Evolutionary conservation across 768 basidiomycete genomes (phyloP).

Genomic region (Pleurotus eryngii): DNA sequence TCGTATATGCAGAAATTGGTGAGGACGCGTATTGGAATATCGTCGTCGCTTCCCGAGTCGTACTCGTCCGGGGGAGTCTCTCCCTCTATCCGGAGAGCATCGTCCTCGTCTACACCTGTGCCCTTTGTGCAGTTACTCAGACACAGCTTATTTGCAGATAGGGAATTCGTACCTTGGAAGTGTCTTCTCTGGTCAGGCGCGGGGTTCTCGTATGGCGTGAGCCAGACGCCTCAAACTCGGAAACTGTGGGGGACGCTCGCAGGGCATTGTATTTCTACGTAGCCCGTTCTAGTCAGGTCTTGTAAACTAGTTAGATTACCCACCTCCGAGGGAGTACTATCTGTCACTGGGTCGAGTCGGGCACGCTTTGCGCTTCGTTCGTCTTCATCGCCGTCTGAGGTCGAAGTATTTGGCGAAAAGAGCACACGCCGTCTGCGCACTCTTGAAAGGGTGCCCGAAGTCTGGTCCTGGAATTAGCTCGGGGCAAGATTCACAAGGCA

Average conservation of each 20-base stretch:
- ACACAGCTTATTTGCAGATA: neutral
- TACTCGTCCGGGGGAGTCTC: slow-evolving; percentile 30
- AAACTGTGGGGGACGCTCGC: too few species aligned
- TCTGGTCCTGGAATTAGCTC: too few species aligned
- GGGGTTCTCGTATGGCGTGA: too few species aligned
- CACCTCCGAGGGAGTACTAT: neutral
- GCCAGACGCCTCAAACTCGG: too few species aligned
- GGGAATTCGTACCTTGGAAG: neutral
- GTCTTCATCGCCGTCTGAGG: neutral
- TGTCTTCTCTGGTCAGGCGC: too few species aligned
- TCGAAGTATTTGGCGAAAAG: neutral
- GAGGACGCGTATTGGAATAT: slow-evolving; percentile 56
- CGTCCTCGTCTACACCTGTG: slow-evolving; percentile 32
- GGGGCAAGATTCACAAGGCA: too few species aligned
- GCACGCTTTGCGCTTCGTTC: neutral
- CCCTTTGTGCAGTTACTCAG: neutral
- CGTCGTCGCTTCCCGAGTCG: slow-evolving; percentile 25
- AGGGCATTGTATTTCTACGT: too few species aligned
- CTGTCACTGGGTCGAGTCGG: neutral
- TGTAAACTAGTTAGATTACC: too few species aligned
- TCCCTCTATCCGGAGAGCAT: slow-evolving; percentile 38
- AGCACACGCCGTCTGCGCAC: neutral
- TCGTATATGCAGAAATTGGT: slow-evolving; percentile 54
- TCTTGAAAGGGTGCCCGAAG: neutral
- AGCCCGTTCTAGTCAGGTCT: too few species aligned